Evolutionary conservation across 345 rosid species (phyloP), one percentile per base, ranked within the genome.

Genomic region (Adansonia digitata): DNA sequence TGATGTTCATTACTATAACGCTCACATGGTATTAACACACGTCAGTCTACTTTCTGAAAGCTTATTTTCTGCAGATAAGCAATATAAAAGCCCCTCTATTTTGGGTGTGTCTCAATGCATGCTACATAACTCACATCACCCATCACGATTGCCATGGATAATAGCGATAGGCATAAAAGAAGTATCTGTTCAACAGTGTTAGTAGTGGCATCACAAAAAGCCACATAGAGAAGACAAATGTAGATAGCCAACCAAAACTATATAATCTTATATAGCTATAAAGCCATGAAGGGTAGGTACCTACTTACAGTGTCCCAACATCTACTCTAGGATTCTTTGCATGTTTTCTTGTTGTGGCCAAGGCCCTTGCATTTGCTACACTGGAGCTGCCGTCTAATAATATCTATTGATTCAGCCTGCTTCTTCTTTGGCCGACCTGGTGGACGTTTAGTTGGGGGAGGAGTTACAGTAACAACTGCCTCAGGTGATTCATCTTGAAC

Each of bases 281-380:
- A 68, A 80, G 14, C 45, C 73, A 46, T 27, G 46, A 80, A 77
- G 72, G 76, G 34, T 45, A 69, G 65, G 69, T 40, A 59, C 73
- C 79, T 83, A 80, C 80, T 66, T 74, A 43, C 57, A 57, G 69
- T 26, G 46, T 74, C 79, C 77, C 67, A 55, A 77, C 42, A 75
- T 43, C 55, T 48, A 48, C 29, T 74, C 86, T 83, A 81, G 39
- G 83, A 61, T 71, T 77, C 89, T 87, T 83, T 90, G 91, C 98
- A 94, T 2, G 98, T 94, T 80, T 88, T 89, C 85, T 92, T 92
- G 80, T 94, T 94, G 82, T 94, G 98, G 70, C 97, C 98, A 61
- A 92, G 85, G 31, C 98, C 97, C 85, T 94, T 94, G 90, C 98
- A 94, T 82, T 85, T 87, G 88, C 98, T 94, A 82, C 98, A 94